Percentiles rank a stretch among this genome's conserved stretches.
Conservation (phyloP, 441 rosid genomes). For the Geranium incanum region DNA sequence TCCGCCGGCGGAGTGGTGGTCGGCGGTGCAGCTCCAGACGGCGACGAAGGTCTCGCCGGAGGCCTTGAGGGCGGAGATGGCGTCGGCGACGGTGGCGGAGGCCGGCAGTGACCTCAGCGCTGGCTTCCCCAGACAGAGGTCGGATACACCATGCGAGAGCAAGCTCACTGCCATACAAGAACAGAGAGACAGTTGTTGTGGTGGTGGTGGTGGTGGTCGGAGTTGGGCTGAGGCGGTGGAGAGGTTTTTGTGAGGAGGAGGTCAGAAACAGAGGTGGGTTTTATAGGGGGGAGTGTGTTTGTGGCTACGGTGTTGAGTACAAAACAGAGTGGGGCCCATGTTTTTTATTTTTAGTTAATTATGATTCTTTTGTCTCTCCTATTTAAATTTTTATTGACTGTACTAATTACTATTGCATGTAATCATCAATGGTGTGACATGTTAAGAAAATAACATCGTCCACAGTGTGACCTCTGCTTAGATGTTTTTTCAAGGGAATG, state of each 20-base stretch:
- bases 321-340: not conserved
- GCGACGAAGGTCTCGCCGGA: slow-evolving; percentile 37
- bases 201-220: not conserved
- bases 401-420: no score
- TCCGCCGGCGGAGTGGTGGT: slow-evolving; percentile 14
- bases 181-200: not conserved
- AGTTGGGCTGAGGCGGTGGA: not conserved
- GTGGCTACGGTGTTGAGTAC: not conserved
- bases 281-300: not conserved
- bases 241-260: not conserved
- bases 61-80: slow-evolving; percentile 38
- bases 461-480: no score
- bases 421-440: no score
- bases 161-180: slow-evolving; percentile 64
- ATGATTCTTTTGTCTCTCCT: not conserved
- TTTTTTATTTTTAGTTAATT: no score
- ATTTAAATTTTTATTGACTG: no score
- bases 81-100: slow-evolving; percentile 52
- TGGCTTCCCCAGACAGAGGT: slow-evolving; percentile 69
- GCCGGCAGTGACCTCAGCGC: slow-evolving; percentile 44
- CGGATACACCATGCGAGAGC: slow-evolving; percentile 44
- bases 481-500: no score
- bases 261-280: not conserved
- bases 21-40: slow-evolving; percentile 51
- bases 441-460: no score